Base-by-base conservation (phyloP, 1,139 yeast genomes). In the Kurtzmaniella quercitrusa region DNA sequence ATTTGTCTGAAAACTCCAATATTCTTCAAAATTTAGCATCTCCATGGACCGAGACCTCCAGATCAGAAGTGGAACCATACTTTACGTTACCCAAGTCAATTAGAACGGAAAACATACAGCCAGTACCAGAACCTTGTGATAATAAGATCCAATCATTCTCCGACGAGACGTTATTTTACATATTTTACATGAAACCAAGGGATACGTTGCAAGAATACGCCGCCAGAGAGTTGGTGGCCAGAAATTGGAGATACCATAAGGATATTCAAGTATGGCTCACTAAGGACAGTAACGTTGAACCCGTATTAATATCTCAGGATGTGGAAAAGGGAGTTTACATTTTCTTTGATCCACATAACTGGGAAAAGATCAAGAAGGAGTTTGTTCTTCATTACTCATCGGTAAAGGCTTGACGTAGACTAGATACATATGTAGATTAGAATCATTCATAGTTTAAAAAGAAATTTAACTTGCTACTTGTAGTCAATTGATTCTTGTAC, bases 181-280 rank as follows among this genome's bases (percentile, higher is more conserved):
- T 94, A 26, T 94, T 94, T 61, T 94, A 94, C 65, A 87, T 95
- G 55, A 88, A 84, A 71, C 96, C 98, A 6, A 80, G 93, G 46
- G 97, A 94, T 57, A 82, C 89, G 4, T 71, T 93, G 62, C 99
- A 94, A 62, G 98, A 94, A 61, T 77, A 88, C 45, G 95, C 96
- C 3, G 95, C 98, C 1, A 75, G 93, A 46, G 98, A 93, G 61
- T 76, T 94, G 54, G 82, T 81, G 55, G 83, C 83, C 47, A 76
- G 98, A 53, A 93, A 91, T 64, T 94, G 99, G 99, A 78, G 98
- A 51, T 94, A 88, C 57, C 98, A 94, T 65, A 93, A 91, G 65
- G 96, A 88, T 49, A 77, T 93, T 45, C 95, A 91, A 65, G 89
- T 94, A 39, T 94, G 98, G 98, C 70, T 94, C 47, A 93, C 98